Percentiles rank a stretch among this genome's conserved stretches.
Conservation (phyloP, 163 green algal genomes). For the Prototheca cutis region DNA sequence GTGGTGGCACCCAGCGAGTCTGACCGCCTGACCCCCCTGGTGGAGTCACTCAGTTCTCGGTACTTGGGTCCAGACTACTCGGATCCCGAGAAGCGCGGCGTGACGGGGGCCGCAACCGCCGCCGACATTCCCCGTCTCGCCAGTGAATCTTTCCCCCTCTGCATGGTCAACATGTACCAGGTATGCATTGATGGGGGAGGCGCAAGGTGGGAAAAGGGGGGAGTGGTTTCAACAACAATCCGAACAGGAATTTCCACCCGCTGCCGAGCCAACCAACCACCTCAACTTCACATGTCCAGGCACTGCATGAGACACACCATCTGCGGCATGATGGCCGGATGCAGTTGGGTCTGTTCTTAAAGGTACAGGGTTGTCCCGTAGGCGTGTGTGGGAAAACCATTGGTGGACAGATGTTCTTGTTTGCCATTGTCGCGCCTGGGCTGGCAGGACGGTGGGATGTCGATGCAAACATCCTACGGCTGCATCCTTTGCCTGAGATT, state of each 20-base stretch:
- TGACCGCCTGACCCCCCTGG: slow-evolving; percentile 59
- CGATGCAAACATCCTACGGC: too few relatives aligned
- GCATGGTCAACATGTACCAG: slow-evolving; percentile 66
- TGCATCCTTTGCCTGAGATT: too few relatives aligned
- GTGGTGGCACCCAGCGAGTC: slow-evolving; percentile 41
- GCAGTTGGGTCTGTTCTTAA: slow-evolving; percentile 94
- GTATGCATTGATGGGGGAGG: not conserved
- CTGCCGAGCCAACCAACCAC: too few relatives aligned
- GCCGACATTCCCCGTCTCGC: slow-evolving; percentile 49
- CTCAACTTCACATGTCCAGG: not conserved
- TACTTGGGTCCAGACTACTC: slow-evolving; percentile 52
- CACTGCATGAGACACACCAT: slow-evolving; percentile 64
- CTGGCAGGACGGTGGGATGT: too few relatives aligned
- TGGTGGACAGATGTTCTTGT: not conserved
- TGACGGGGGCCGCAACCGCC: slow-evolving; percentile 34
- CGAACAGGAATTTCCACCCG: too few relatives aligned
- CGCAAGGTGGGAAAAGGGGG: not conserved
- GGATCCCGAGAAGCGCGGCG: slow-evolving; percentile 24
- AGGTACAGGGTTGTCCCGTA: slow-evolving; percentile 37
- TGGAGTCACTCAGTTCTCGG: slow-evolving; percentile 47
- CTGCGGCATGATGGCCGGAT: slow-evolving; percentile 77
- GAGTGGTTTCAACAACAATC: too few relatives aligned
- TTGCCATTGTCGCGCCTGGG: too few relatives aligned
- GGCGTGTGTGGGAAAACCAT: not conserved
- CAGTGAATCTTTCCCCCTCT: slow-evolving; percentile 81